Base-by-base conservation (phyloP, 257 asterid genomes). In the Parsonsia alboflavescens region DNA sequence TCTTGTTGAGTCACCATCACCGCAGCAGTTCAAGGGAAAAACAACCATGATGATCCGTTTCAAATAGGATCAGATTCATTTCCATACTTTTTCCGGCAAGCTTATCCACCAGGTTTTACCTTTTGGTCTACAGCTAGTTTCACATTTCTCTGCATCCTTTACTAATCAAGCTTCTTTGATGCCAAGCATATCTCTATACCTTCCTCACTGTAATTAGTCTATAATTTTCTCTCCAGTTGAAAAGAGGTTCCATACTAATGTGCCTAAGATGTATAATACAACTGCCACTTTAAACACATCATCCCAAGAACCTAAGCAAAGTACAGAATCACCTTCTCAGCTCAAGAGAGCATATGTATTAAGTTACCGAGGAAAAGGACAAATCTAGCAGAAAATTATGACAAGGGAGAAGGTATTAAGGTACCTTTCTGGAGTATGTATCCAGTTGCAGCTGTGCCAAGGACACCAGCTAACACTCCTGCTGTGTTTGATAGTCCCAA, bases 401-500 rank as follows among this genome's bases (percentile, higher is more conserved):
- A 71, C 11, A 42, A 61, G 61, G 67, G 76, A 70, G 63, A 58
- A 71, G 57, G 30, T 45, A 30, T 42, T 70, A 45, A 33, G 39
- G 39, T 89, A 94, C 97, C 99, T 75, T 88, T 86, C 75, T 94
- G 98, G 81, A 94, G 97, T 73, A 94, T 90, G 87, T 92, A 92
- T 85, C 98, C 98, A 42, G 98, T 94, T 58, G 98, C 95, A 72
- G 96, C 97, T 46, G 98, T 94, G 72, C 98, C 98, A 44, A 94
- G 89, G 61, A 94, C 98, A 59, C 98, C 98, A 73, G 98, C 98
- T 70, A 92, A 88, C 64, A 93, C 97, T 75, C 98, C 97, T n/a
- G 97, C 98, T 8, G 98, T 91, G 75, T 91, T 94, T 19, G 97
- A 91, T 17, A 91, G 85, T 68, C 98, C 98, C 75, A 94, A 73